phyloP scores from a whole-genome alignment of 2,329 filamentous ascomycete species.

The Fusarium piperis region DNA sequence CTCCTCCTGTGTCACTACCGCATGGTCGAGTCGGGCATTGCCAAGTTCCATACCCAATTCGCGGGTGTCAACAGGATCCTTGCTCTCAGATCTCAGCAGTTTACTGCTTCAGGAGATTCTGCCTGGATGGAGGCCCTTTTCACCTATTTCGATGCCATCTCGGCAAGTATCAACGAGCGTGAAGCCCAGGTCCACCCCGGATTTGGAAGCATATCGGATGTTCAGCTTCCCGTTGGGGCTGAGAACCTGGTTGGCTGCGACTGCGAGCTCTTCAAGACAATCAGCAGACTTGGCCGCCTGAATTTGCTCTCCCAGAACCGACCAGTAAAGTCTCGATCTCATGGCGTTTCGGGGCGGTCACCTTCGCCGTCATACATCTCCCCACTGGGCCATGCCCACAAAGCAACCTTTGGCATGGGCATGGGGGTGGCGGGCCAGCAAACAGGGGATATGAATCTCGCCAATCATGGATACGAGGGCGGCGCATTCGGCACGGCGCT shows the following conservation, averaged over 20 bases:
- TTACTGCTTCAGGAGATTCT: conserved; percentile 69
- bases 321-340: conserved; percentile 53
- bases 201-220: conserved; percentile 67
- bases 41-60: conserved; percentile 92
- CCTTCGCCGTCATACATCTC: conserved; percentile 53
- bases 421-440: conserved; percentile 40
- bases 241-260: conserved; percentile 93
- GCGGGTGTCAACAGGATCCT: conserved; percentile 93
- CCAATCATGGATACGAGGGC: conserved; percentile 70
- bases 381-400: conserved; percentile 55
- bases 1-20: conserved; percentile 91
- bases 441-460: conserved; percentile 49
- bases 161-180: conserved; percentile 89
- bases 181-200: conserved; percentile 81
- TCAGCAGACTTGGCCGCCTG: conserved; percentile 83
- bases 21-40: conserved; percentile 91
- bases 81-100: conserved; percentile 69
- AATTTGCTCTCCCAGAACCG: conserved; percentile 83
- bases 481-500: conserved; percentile 70
- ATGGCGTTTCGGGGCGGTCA: conserved; percentile 40
- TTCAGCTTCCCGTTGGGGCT: conserved; percentile 66
- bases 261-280: conserved; percentile 83
- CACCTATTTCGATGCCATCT: conserved; percentile 94
- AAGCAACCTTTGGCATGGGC: conserved; percentile 43
- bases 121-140: conserved; percentile 94